Evolutionary conservation across 108 stramenopile species (phyloP).

Genomic region (Hondaea fermentalgiana): DNA sequence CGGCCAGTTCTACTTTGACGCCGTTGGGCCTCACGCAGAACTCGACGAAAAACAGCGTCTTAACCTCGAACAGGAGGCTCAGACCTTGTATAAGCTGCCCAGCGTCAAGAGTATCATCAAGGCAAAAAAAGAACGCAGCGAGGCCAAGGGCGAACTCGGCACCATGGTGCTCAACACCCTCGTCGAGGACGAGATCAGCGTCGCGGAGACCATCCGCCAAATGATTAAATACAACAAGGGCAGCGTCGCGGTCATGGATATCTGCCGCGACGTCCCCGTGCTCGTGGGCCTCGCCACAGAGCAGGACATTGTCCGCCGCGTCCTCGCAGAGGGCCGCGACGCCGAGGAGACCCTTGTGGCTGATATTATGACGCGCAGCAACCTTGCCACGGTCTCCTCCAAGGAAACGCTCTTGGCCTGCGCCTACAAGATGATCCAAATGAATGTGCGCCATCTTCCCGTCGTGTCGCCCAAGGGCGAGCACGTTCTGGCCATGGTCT

Average conservation of each 20-base stretch:
- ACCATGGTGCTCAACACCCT: conserved; percentile 17
- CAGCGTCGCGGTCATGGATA: background rate
- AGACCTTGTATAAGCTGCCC: background rate
- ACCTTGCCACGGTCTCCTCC: background rate
- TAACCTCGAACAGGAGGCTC: background rate
- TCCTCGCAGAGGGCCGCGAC: background rate
- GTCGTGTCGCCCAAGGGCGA: background rate
- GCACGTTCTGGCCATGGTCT: background rate
- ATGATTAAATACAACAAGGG: conserved; percentile 5
- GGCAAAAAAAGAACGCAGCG: background rate
- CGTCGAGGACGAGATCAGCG: background rate
- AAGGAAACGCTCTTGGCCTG: conserved; percentile 7
- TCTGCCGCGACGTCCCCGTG: background rate
- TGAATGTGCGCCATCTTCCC: background rate
- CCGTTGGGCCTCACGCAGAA: background rate
- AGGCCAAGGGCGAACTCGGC: background rate
- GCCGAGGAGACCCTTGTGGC: background rate
- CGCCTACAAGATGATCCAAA: conserved; percentile 2
- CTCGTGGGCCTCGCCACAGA: conserved; percentile 9
- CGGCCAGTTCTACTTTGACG: background rate
- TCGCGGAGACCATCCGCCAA: background rate
- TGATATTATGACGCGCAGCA: background rate
- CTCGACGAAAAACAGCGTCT: background rate
- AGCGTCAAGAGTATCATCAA: conserved; percentile 6
- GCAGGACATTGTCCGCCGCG: conserved; percentile 17